Conservation (phyloP, 805 yeast species). For the Candida anglica region DNA sequence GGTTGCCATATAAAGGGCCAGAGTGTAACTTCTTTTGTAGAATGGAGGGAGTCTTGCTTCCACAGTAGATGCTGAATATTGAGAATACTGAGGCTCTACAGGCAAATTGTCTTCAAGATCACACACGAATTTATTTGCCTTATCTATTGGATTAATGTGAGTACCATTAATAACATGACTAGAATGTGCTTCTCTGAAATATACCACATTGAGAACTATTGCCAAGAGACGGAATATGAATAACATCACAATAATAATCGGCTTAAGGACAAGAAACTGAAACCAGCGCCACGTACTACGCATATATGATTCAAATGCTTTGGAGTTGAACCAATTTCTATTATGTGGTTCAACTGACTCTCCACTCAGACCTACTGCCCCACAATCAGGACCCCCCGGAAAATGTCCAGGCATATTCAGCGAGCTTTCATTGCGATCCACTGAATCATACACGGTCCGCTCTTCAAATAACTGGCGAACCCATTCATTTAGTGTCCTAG, state of each 20-base stretch:
- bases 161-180: conserved; percentile 10
- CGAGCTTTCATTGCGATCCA: not conserved
- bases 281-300: conserved; percentile 6
- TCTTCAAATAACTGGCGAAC: too few species aligned
- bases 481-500: too few species aligned
- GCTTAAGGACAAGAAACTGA: conserved; percentile 17
- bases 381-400: not conserved
- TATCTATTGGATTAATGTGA: conserved; percentile 50
- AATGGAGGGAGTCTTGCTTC: conserved; percentile 35
- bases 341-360: conserved; percentile 1
- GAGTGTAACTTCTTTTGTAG: conserved; percentile 74
- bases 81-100: conserved; percentile 12
- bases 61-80: conserved; percentile 8
- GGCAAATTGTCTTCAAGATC: conserved; percentile 46
- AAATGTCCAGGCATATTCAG: not conserved
- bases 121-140: conserved; percentile 48
- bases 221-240: conserved; percentile 19
- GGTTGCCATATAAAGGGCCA: conserved; percentile 69
- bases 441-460: not conserved
- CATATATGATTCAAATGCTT: conserved; percentile 6
- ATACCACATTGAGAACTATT: conserved; percentile 18
- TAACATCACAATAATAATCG: conserved; percentile 19
- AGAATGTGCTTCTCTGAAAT: conserved; percentile 16
- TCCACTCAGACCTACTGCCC: too few species aligned
- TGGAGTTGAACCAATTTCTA: conserved; percentile 15